These are phyloP conservation scores for Castanea crenata DNA, from an alignment of 306 rosid genomes.

Conservation along the genomic window DNA sequence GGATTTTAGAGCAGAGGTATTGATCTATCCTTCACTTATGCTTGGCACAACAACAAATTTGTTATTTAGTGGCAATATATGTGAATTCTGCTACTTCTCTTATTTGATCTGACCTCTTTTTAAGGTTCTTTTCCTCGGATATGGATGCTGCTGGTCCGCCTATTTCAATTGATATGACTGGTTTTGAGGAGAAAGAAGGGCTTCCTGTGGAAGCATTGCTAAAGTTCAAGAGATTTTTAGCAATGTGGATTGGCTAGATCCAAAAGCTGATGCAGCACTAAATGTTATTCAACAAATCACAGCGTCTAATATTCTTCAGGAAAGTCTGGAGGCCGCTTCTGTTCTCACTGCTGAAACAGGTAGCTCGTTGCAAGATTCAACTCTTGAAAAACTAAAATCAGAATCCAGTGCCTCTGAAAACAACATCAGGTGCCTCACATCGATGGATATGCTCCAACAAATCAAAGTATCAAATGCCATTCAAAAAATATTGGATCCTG, in stretches of 20 bases:
- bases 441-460: conserved; percentile 8
- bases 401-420: conserved; percentile 22
- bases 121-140: conserved; percentile 90
- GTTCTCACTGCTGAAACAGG: conserved; percentile 23
- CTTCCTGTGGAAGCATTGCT: conserved; percentile 90
- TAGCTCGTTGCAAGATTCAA: conserved; percentile 37
- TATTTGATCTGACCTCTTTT: conserved; percentile 25
- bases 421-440: conserved; percentile 7
- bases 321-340: conserved; percentile 42
- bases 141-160: conserved; percentile 74
- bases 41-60: conserved; percentile 17
- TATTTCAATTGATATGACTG: conserved; percentile 66
- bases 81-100: conserved; percentile 58
- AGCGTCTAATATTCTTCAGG: conserved; percentile 47
- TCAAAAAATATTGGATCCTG: conserved; percentile 48
- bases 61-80: conserved; percentile 23
- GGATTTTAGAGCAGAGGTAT: conserved; percentile 95
- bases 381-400: conserved; percentile 26
- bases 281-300: conserved; percentile 66
- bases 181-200: conserved; percentile 79
- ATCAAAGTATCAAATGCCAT: conserved; percentile 52
- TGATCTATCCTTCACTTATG: conserved; percentile 21
- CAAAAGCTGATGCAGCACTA: conserved; percentile 58
- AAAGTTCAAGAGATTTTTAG: conserved; percentile 89
- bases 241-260: conserved; percentile 79